phyloP scores from a whole-genome alignment of 1,139 yeast species.

The Debaryomyces udenii region DNA sequence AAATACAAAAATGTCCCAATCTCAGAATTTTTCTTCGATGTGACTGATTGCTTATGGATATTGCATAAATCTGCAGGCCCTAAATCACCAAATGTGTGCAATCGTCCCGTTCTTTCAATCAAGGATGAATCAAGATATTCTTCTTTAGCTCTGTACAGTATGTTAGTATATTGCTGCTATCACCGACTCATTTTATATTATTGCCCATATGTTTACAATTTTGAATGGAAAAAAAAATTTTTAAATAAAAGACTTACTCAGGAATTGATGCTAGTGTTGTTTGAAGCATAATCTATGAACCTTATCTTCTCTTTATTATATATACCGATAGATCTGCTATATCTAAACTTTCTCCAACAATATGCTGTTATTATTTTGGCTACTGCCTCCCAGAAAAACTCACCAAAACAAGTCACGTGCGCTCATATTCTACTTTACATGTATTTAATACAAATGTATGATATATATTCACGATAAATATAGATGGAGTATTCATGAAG shows the following conservation, averaged over 20 bases:
- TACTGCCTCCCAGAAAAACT: conserved; percentile 7
- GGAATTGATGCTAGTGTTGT: conserved; percentile 51
- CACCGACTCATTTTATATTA: no score
- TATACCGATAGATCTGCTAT: conserved; percentile 1
- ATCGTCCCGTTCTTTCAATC: conserved; percentile 54
- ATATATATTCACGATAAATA: not conserved
- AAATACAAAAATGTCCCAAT: conserved; percentile 58
- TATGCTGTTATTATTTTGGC: conserved; percentile 10
- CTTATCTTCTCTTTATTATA: not conserved
- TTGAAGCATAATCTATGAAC: conserved; percentile 35
- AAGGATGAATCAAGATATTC: conserved; percentile 53
- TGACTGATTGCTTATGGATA: conserved; percentile 50
- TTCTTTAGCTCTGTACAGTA: conserved; percentile 45
- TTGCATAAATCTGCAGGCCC: conserved; percentile 95
- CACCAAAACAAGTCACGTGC: conserved; percentile 6
- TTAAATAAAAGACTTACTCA: conserved; percentile 33
- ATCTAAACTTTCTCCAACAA: not conserved
- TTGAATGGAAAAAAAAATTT: not conserved
- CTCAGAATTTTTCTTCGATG: conserved; percentile 43
- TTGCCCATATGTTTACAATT: no score
- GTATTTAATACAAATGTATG: not conserved
- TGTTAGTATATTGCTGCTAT: conserved; percentile 16
- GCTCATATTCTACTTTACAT: no score
- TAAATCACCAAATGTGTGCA: conserved; percentile 52
- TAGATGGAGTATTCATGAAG: not conserved